Conservation (phyloP, 1,284 basidiomycete species). For the Tylopilus sp. region DNA sequence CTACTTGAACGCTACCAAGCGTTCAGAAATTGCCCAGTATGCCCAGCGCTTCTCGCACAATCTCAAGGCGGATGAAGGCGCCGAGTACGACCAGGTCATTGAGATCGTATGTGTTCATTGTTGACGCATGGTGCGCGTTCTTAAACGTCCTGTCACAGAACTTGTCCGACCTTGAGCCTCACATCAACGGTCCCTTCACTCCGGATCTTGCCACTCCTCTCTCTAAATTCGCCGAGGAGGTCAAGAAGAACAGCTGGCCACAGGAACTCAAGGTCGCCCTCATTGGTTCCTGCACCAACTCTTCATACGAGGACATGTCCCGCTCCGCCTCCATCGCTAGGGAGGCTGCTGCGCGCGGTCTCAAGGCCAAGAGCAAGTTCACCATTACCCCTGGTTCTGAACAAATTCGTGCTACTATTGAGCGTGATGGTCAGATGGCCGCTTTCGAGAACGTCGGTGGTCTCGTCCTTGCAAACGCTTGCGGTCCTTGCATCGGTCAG, state of each 20-base stretch:
- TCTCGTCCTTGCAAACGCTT: conserved; percentile 96
- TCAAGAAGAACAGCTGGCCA: conserved; percentile 97
- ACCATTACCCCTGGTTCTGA: conserved; percentile 98
- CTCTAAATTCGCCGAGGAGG: conserved; percentile 90
- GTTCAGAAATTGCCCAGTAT: conserved; percentile 84
- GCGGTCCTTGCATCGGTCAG: conserved; percentile 98
- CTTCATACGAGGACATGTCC: conserved; percentile 99
- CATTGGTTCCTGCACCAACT: conserved; percentile 99
- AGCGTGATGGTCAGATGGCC: conserved; percentile 91
- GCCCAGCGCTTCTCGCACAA: conserved; percentile 91
- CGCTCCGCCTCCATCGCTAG: conserved; percentile 92
- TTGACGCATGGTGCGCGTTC: neutral
- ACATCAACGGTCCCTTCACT: conserved; percentile 99
- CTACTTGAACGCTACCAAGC: conserved; percentile 94
- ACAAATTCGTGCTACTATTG: conserved; percentile 97
- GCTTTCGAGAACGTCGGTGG: conserved; percentile 87
- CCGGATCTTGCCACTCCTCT: conserved; percentile 95
- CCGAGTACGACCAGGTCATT: conserved; percentile 93
- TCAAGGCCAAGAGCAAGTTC: conserved; percentile 90
- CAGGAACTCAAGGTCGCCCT: conserved; percentile 95
- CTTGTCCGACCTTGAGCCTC: conserved; percentile 94
- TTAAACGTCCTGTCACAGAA: conserved; percentile 48
- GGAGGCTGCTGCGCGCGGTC: conserved; percentile 84
- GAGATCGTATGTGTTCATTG: conserved; percentile 70
- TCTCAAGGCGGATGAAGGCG: conserved; percentile 83